Percentiles rank a stretch among this genome's conserved stretches.
These are phyloP conservation scores for Harringtonia lauricola DNA, from an alignment of 2,329 filamentous ascomycete species.

Conservation along the genomic window DNA sequence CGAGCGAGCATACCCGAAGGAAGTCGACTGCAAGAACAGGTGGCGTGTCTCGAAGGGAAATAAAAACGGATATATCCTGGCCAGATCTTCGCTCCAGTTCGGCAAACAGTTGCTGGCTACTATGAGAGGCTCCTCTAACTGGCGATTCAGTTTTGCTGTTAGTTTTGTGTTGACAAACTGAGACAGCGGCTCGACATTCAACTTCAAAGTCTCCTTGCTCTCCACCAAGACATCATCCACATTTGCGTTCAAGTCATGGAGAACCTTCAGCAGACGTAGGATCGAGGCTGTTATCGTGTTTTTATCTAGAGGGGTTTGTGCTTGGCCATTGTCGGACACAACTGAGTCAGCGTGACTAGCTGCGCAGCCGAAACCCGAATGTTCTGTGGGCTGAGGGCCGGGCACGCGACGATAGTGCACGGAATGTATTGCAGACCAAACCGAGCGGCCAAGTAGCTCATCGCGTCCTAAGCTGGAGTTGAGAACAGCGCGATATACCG, in stretches of 20 bases:
- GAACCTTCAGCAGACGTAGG: constrained; percentile 72
- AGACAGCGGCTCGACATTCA: constrained; percentile 72
- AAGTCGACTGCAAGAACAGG: constrained; percentile 93
- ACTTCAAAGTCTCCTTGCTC: constrained; percentile 56
- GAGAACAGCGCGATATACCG: constrained; percentile 90
- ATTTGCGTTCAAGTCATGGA: constrained; percentile 88
- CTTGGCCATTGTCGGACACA: constrained; percentile 24
- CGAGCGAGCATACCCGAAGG: constrained; percentile 92
- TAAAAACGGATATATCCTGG: constrained; percentile 86
- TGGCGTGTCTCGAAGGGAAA: constrained; percentile 98
- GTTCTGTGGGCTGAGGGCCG: constrained; percentile 69
- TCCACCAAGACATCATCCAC: constrained; percentile 82
- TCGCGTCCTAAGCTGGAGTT: constrained; percentile 40
- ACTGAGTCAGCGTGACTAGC: constrained; percentile 23
- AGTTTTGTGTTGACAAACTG: constrained; percentile 99
- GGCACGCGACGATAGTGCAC: constrained; percentile 84
- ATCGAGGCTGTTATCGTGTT: constrained; percentile 81
- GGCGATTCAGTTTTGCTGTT: constrained; percentile 92
- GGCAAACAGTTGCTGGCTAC: constrained; percentile 95
- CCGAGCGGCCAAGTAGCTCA: constrained; percentile 60
- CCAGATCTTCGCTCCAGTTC: constrained; percentile 90
- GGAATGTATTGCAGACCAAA: constrained; percentile 84
- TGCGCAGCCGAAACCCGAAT: constrained; percentile 30
- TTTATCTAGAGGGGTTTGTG: constrained; percentile 67
- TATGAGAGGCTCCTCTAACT: constrained; percentile 91